Evolutionary conservation across 2,329 filamentous ascomycete genomes (phyloP).

Genomic region (Sclerotinia subarctica): DNA sequence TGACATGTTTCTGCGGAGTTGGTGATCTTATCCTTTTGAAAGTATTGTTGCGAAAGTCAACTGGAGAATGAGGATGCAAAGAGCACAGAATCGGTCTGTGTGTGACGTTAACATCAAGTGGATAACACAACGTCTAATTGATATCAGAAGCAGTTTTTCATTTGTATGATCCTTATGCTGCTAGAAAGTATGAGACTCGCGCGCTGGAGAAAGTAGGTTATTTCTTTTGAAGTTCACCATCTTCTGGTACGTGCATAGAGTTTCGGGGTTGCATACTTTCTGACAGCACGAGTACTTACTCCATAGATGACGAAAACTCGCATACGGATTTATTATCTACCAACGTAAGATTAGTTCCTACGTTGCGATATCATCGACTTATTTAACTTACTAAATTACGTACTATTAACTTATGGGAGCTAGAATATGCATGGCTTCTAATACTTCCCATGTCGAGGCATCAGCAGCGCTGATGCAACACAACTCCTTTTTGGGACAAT

Average conservation of each 20-base stretch:
- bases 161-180: not conserved
- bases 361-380: not conserved
- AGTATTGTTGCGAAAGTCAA: not conserved
- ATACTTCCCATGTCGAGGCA: not conserved
- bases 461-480: not conserved
- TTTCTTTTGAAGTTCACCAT: too few species aligned
- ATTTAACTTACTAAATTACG: too few species aligned
- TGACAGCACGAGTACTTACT: too few species aligned
- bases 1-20: not conserved
- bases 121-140: not conserved
- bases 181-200: too few species aligned
- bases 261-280: too few species aligned
- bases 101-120: not conserved
- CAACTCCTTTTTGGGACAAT: too few species aligned
- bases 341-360: not conserved
- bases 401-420: too few species aligned
- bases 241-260: too few species aligned
- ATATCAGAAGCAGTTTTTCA: not conserved
- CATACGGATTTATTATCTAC: not conserved
- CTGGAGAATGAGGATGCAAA: not conserved
- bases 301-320: not conserved
- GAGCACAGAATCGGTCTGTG: not conserved
- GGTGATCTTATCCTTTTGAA: not conserved
- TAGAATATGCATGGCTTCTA: too few species aligned
- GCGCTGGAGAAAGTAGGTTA: too few species aligned